Evolutionary conservation across 2,329 filamentous ascomycete species (phyloP).

Genomic region (Talaromyces verruculosus): DNA sequence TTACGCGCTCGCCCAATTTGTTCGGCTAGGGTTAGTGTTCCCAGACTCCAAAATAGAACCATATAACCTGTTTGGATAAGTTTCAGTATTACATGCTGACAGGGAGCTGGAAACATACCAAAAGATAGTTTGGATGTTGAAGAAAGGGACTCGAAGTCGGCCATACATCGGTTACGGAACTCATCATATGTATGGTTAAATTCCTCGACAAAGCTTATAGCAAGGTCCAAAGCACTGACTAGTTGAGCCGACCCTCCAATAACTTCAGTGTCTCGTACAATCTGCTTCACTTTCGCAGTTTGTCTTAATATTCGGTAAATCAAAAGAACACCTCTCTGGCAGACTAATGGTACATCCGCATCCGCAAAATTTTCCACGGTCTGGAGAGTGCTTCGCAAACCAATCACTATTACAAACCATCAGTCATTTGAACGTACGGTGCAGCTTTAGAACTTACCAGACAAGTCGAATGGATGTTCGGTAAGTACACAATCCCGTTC

Average conservation of each 20-base stretch:
- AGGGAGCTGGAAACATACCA: neutral
- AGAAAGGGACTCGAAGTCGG: neutral
- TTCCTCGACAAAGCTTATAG: neutral
- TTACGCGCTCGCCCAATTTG: neutral
- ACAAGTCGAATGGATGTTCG: neutral
- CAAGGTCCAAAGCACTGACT: neutral
- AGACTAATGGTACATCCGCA: conserved; percentile 6
- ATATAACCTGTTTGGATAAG: neutral
- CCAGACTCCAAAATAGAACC: conserved; percentile 7
- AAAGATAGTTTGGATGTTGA: conserved; percentile 1
- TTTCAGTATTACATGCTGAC: neutral
- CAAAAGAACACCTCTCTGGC: neutral
- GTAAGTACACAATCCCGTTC: neutral
- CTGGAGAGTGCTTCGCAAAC: neutral
- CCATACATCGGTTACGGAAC: neutral
- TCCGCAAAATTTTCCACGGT: neutral
- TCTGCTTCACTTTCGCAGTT: neutral
- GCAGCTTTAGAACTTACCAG: neutral
- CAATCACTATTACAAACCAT: neutral
- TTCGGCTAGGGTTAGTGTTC: neutral
- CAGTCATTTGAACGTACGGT: neutral
- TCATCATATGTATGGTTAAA: neutral
- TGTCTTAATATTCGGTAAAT: neutral
- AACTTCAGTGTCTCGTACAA: neutral
- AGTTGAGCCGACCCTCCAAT: neutral